Percentiles rank a stretch among this genome's conserved stretches.
Evolutionary conservation across 345 rosid species (phyloP).

Genomic region (Gossypium herbaceum): DNA sequence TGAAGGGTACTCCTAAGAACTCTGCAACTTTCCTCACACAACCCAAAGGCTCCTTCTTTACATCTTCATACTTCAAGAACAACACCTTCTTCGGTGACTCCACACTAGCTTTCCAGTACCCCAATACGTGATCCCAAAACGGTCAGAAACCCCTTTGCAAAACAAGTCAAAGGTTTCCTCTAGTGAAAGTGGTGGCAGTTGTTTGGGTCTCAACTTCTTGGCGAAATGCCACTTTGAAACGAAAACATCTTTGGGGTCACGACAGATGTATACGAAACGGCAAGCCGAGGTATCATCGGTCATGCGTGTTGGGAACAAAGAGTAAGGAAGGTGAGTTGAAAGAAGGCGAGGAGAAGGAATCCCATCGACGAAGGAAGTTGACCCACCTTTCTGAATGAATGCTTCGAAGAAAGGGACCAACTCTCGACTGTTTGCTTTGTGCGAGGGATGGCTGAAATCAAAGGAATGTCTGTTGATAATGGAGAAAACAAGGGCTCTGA

Average conservation of each 20-base stretch:
- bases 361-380: not conserved
- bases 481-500: conserved; percentile 29
- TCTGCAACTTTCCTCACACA: too few species aligned
- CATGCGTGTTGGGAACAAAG: too few species aligned
- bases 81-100: too few species aligned
- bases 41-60: too few species aligned
- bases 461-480: not conserved
- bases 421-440: not conserved
- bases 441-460: conserved; percentile 10
- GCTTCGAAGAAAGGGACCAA: conserved; percentile 4
- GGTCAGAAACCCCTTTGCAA: not conserved
- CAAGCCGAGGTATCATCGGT: too few species aligned
- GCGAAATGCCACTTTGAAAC: too few species aligned
- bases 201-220: too few species aligned
- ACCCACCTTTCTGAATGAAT: not conserved
- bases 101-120: too few species aligned
- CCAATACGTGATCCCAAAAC: not conserved
- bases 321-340: too few species aligned
- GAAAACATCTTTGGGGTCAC: too few species aligned
- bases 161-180: not conserved
- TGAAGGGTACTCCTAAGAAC: too few species aligned
- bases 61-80: not conserved
- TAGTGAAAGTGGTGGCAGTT: not conserved
- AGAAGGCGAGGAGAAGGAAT: not conserved
- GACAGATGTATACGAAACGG: too few species aligned